phyloP scores from a whole-genome alignment of 2,329 filamentous ascomycete genomes.

The Cryphonectria japonica region DNA sequence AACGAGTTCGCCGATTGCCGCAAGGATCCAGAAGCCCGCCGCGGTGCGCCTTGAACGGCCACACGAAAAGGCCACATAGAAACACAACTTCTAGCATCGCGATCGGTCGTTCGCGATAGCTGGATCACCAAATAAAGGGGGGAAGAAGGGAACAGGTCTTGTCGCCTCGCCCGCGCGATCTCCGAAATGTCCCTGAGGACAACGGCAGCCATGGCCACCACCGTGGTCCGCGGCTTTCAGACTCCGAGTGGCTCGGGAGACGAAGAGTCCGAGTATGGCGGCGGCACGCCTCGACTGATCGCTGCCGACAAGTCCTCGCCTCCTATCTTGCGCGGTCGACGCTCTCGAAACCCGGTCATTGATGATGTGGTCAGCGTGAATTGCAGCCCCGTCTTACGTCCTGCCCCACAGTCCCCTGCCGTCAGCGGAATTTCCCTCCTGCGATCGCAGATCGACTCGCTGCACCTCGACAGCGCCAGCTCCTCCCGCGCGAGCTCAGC shows the following conservation, averaged over 20 bases:
- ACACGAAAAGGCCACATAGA: conserved; percentile 6
- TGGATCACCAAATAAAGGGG: conserved; percentile 9
- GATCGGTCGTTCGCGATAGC: neutral
- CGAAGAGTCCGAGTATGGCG: conserved; percentile 58
- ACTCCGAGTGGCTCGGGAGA: conserved; percentile 60
- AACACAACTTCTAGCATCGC: neutral
- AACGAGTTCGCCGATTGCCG: conserved; percentile 56
- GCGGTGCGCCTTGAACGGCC: conserved; percentile 53
- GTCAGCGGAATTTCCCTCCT: conserved; percentile 80
- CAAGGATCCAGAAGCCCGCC: conserved; percentile 63
- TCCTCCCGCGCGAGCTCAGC: conserved; percentile 56
- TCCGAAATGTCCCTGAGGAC: conserved; percentile 49
- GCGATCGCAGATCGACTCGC: conserved; percentile 77
- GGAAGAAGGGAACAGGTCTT: neutral
- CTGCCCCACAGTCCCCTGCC: conserved; percentile 53
- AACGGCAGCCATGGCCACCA: conserved; percentile 54
- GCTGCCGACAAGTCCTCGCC: conserved; percentile 31
- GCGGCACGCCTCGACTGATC: conserved; percentile 31
- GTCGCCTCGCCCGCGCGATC: conserved; percentile 5
- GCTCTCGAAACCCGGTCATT: conserved; percentile 46
- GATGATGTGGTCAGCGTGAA: conserved; percentile 65
- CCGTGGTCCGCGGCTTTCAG: conserved; percentile 58
- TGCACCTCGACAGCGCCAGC: conserved; percentile 63
- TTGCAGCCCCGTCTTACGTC: conserved; percentile 62
- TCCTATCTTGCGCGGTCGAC: conserved; percentile 40